Percentiles rank a stretch among this genome's conserved stretches.
These are phyloP conservation scores for Artemisia annua DNA, from an alignment of 129 eudicot genomes.

Conservation along the genomic window DNA sequence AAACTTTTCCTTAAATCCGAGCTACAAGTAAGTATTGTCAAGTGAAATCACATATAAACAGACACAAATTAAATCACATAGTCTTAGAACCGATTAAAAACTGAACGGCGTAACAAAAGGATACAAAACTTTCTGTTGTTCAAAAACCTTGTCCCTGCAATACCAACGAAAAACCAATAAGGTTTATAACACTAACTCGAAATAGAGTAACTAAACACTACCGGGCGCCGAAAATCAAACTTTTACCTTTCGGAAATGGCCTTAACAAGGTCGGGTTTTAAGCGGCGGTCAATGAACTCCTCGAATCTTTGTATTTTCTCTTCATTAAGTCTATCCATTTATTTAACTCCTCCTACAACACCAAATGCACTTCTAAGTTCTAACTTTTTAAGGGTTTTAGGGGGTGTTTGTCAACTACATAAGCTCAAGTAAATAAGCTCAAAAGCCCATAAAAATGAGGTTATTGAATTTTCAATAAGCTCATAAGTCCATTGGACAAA, in stretches of 20 bases:
- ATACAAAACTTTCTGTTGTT: conserved; percentile 92
- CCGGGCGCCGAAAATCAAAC: background rate
- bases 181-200: background rate
- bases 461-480: too few species aligned
- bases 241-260: conserved; percentile 79
- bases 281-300: conserved; percentile 79
- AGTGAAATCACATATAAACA: conserved; percentile 5
- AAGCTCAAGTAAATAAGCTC: too few species aligned
- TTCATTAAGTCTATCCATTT: conserved; percentile 56
- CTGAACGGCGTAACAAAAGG: conserved; percentile 39
- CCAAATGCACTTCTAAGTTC: too few species aligned
- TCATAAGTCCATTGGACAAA: too few species aligned
- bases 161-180: conserved; percentile 15
- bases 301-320: conserved; percentile 71
- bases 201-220: background rate
- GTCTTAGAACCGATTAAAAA: background rate
- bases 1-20: conserved; percentile 71
- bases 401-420: too few species aligned
- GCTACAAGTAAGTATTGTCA: conserved; percentile 39
- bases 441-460: too few species aligned
- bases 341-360: conserved; percentile 23
- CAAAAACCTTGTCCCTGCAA: conserved; percentile 97
- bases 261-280: conserved; percentile 87
- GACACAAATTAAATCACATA: background rate
- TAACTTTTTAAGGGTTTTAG: too few species aligned